Evolutionary conservation across 306 rosid genomes (phyloP).

Genomic region (Medicago arabica): DNA sequence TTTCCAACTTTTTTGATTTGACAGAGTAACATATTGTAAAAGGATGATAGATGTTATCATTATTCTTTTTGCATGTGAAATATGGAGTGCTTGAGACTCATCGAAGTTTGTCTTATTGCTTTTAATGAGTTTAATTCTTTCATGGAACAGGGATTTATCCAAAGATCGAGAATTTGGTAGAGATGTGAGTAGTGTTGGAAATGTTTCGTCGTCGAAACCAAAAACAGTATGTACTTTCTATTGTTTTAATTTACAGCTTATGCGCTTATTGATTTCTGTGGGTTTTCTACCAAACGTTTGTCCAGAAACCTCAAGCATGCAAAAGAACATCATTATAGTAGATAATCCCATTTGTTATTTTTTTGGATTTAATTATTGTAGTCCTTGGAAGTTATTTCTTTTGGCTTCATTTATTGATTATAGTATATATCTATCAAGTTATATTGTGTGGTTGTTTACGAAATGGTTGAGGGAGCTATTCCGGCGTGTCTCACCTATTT

Average conservation of each 20-base stretch:
- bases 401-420: conserved; percentile 17
- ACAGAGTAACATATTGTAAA: neutral
- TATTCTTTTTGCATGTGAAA: conserved; percentile 25
- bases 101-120: conserved; percentile 1
- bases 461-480: conserved; percentile 37
- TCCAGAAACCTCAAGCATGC: conserved; percentile 56
- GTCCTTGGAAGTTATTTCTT: neutral
- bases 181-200: conserved; percentile 76
- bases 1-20: conserved; percentile 4
- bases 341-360: conserved; percentile 35
- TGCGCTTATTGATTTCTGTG: conserved; percentile 44
- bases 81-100: conserved; percentile 7
- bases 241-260: conserved; percentile 46
- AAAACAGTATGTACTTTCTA: conserved; percentile 78
- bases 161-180: conserved; percentile 79
- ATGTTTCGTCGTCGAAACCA: conserved; percentile 70
- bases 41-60: conserved; percentile 13
- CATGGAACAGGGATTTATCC: conserved; percentile 62
- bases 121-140: conserved; percentile 14
- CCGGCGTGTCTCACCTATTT: conserved; percentile 1
- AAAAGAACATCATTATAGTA: conserved; percentile 50
- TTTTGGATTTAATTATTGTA: conserved; percentile 25
- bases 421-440: conserved; percentile 3
- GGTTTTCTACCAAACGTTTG: conserved; percentile 43
- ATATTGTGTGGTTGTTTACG: conserved; percentile 34